These are phyloP conservation scores for Backusella circina DNA, from an alignment of 192 early-diverging fungal genomes.

Conservation along the genomic window DNA sequence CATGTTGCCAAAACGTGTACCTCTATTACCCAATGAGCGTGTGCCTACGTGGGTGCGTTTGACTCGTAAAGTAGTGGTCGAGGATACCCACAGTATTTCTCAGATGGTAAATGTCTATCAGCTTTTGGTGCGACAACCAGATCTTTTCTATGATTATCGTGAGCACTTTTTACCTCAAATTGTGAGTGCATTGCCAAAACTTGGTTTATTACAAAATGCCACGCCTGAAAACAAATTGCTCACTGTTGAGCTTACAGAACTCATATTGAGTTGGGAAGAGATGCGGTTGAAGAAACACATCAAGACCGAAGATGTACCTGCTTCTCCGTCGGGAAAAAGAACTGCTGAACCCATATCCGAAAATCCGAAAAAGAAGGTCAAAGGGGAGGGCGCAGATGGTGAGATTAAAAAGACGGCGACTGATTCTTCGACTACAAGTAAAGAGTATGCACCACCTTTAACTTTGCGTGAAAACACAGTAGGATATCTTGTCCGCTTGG, in stretches of 20 bases:
- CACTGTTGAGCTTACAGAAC: constrained; percentile 86
- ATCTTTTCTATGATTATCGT: constrained; percentile 86
- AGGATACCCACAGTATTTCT: constrained; percentile 88
- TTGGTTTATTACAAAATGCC: constrained; percentile 83
- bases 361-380: constrained; percentile 24
- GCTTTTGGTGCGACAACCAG: constrained; percentile 82
- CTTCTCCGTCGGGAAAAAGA: constrained; percentile 12
- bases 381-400: constrained; percentile 24
- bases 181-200: constrained; percentile 77
- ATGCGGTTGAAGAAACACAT: constrained; percentile 45
- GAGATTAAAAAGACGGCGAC: constrained; percentile 22
- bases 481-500: constrained; percentile 64
- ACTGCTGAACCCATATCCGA: background rate
- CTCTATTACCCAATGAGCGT: constrained; percentile 32
- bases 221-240: constrained; percentile 82
- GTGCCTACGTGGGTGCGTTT: constrained; percentile 85
- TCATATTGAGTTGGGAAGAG: constrained; percentile 90
- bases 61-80: constrained; percentile 84
- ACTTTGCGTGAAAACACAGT: constrained; percentile 53
- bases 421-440: background rate
- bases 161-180: constrained; percentile 91
- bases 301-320: constrained; percentile 6
- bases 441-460: constrained; percentile 47
- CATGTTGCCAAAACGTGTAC: constrained; percentile 81
- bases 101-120: constrained; percentile 93